Base-by-base conservation (phyloP, 1,284 basidiomycete genomes). In the Fomes fomentarius region DNA sequence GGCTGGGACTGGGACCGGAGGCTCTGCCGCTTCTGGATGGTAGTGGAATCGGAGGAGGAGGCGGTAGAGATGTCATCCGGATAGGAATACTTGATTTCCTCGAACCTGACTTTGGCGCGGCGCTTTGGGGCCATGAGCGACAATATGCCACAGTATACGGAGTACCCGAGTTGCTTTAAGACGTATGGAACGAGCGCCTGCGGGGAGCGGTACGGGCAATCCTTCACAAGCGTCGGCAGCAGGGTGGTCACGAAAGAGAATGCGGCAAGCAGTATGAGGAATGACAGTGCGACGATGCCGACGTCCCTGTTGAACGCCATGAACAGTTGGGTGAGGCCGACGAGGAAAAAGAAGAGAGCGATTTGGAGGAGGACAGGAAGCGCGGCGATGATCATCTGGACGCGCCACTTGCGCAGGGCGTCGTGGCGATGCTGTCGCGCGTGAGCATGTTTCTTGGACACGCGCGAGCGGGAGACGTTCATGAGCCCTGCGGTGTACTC, bases 311-410 rank as follows among this genome's bases (percentile, higher is more conserved):
- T 24, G 38, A 62, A 42, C 19, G 52, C 50, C 55, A 57, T 60
- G 25, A 68, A 50, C 3, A 66, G 42, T 17, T 60, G 47, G 11
- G 63, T 8, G 12, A 62, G 30, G 1, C 60, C 60, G 24, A 39
- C 37, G n/a, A 60, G 47, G 54, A 62, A 60, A 24, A 68, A 49
- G 47, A 63, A 49, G 26, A 68, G 47, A 4, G 66, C 54, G 10
- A 59, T 26, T 26, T 66, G 64, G 5, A 68, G 54, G 15, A 66
- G 40, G 8, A 63, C 38, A 3, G 66, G 66, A 17, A 68, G 64
- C 4, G 55, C 34, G 7, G 55, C 33, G 37, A 66, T 57, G 34
- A 66, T 60, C 15, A 28, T 48, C 11, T 47, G 28, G 5, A 68
- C 63, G 4, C 52, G 43, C 66, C 66, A 66, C 43, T 43, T 59